Conservation (phyloP, 805 yeast species). For the Grigorovia yakushimaensis region DNA sequence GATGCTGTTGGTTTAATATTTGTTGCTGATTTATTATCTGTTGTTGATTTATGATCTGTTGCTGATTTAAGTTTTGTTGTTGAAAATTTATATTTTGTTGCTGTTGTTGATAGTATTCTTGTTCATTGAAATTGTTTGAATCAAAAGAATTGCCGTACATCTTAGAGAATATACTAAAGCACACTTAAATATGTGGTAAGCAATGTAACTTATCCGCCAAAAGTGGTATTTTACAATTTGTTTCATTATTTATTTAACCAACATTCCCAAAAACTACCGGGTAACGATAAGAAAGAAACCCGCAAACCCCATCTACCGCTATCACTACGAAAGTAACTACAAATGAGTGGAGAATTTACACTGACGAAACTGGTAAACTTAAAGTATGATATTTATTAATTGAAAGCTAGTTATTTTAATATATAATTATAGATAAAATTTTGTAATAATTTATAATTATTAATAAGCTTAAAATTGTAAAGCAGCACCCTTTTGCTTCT, state of each 20-base stretch:
- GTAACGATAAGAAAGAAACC: not conserved
- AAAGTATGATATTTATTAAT: not conserved
- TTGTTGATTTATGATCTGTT: not conserved
- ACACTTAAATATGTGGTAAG: too few species aligned
- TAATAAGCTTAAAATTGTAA: slow-evolving; percentile 75
- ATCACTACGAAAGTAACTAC: too few species aligned
- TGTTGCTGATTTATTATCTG: not conserved
- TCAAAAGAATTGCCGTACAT: not conserved
- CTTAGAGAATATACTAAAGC: not conserved
- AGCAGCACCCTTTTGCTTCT: slow-evolving; percentile 99
- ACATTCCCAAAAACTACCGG: not conserved
- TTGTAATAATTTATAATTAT: not conserved
- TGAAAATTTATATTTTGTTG: not conserved
- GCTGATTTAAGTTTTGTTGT: not conserved
- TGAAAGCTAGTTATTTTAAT: not conserved
- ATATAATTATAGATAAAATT: not conserved
- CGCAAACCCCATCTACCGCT: too few species aligned
- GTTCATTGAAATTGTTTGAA: not conserved
- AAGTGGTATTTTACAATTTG: not conserved
- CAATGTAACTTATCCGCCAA: not conserved
- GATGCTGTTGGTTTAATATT: not conserved
- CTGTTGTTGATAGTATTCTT: slow-evolving; percentile 2
- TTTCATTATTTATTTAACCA: not conserved
- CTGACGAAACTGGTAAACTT: not conserved
- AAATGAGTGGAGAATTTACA: too few species aligned